Evolutionary conservation across 2,329 filamentous ascomycete genomes (phyloP).

Genomic region (Fusarium chlamydosporum): DNA sequence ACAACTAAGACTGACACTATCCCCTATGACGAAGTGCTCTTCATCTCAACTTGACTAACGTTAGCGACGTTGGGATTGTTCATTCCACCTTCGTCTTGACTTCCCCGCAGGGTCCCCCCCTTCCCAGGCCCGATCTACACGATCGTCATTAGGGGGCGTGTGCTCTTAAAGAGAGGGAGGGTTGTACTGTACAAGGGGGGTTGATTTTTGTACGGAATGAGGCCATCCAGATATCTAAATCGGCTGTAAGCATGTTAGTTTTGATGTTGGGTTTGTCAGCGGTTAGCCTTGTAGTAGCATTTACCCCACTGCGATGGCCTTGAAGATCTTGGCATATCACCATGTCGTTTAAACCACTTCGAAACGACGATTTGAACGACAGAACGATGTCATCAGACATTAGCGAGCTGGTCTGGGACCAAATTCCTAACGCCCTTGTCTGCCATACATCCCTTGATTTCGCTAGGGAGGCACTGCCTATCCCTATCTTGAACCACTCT

Average conservation of each 20-base stretch:
- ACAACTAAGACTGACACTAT: constrained; percentile 13
- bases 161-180: constrained; percentile 6
- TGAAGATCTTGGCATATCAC: constrained; percentile 1
- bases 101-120: constrained; percentile 36
- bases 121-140: constrained; percentile 16
- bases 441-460: constrained; percentile 40
- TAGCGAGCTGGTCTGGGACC: constrained; percentile 1
- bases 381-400: constrained; percentile 7
- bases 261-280: constrained; percentile 25
- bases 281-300: not conserved
- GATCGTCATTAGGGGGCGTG: constrained; percentile 30
- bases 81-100: constrained; percentile 25
- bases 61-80: constrained; percentile 4
- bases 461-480: constrained; percentile 38
- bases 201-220: constrained; percentile 17
- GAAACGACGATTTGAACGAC: constrained; percentile 8
- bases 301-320: constrained; percentile 6
- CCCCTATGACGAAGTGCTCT: constrained; percentile 13
- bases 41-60: constrained; percentile 7
- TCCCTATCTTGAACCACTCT: constrained; percentile 53
- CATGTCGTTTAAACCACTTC: constrained; percentile 1
- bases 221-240: constrained; percentile 20
- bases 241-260: not conserved
- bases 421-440: constrained; percentile 33
- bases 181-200: not conserved